Evolutionary conservation across 306 rosid species (phyloP), one percentile per base, ranked within the genome.

Genomic region (Aeschynomene evenia): DNA sequence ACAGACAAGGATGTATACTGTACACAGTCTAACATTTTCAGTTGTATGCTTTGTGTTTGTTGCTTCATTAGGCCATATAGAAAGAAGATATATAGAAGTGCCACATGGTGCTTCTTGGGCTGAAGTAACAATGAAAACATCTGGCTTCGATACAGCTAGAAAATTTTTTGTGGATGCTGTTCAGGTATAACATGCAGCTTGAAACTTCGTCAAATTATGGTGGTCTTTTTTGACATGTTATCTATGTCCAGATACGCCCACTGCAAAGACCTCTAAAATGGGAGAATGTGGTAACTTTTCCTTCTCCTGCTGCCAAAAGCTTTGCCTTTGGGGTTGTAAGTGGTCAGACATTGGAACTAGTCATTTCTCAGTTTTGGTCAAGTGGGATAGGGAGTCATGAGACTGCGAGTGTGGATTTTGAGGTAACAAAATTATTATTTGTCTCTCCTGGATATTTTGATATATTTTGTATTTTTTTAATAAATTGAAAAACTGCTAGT

Each of bases 301-400:
- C 97, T 49, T 90, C 97, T 51, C 91, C 98, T 63, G 75, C 88
- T 58, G 58, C 90, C 68, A 88, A 94, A 78, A 82, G 79, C 80
- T 94, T 94, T 83, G 81, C 90, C 72, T 87, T 94, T 80, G 83
- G 73, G 33, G 97, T 94, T 78, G 89, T 79, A 66, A 96, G 90
- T 29, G 96, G 98, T 64, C 98, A 89, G 62, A 94, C 98, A 29
- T 68, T 94, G 88, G 98, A 94, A 80, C 77, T 94, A 57, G 95
- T 81, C 52, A 74, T 94, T 55, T 78, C 98, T 63, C 98, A 90
- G 84, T 87, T 94, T 81, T 94, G 98, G 98, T 90, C 88, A 46
- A 94, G 98, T 60, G 98, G 98, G 75, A 74, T 85, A 72, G 98
- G 97, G 72, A 90, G 98, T 78, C 86, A 80, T 55, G 97, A 81